A percentile compares a stretch with the other conserved stretches of the same genome.
These are phyloP conservation scores for Dactylellina leptospora DNA, from an alignment of 2,329 filamentous ascomycete genomes.

Conservation along the genomic window DNA sequence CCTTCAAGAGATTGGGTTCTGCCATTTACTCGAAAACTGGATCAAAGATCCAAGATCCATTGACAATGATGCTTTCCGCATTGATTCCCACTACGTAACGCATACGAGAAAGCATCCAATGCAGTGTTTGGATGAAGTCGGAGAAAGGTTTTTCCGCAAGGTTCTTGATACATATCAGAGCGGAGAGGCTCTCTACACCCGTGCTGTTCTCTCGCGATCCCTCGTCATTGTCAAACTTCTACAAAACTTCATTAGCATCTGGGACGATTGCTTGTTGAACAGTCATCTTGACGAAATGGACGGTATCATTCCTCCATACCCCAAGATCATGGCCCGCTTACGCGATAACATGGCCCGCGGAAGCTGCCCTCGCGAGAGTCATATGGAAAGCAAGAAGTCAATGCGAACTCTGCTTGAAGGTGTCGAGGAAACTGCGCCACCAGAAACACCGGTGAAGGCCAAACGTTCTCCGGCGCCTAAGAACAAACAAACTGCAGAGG, in stretches of 20 bases:
- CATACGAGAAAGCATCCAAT: constrained; percentile 36
- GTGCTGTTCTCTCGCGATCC: constrained; percentile 42
- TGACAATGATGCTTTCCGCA: constrained; percentile 32
- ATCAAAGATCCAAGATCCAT: background rate
- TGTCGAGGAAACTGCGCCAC: background rate
- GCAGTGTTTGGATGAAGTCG: constrained; percentile 43
- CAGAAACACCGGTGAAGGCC: no score
- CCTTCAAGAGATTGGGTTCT: constrained; percentile 10
- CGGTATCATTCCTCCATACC: constrained; percentile 7
- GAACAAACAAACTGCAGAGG: background rate
- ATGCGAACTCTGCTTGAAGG: background rate
- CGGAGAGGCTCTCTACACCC: constrained; percentile 40
- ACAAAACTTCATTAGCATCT: constrained; percentile 34
- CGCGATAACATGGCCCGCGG: constrained; percentile 17
- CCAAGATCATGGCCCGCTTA: constrained; percentile 32
- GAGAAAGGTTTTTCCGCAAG: constrained; percentile 49
- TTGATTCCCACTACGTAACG: constrained; percentile 35
- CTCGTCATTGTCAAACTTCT: constrained; percentile 38
- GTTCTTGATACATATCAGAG: constrained; percentile 30
- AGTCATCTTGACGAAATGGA: constrained; percentile 28
- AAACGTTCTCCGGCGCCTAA: background rate
- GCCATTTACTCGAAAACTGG: constrained; percentile 26
- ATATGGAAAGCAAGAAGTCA: background rate
- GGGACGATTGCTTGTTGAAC: constrained; percentile 45
- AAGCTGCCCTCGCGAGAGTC: constrained; percentile 41